Conservation (phyloP, 441 rosid species). For the Melastoma candidum region DNA sequence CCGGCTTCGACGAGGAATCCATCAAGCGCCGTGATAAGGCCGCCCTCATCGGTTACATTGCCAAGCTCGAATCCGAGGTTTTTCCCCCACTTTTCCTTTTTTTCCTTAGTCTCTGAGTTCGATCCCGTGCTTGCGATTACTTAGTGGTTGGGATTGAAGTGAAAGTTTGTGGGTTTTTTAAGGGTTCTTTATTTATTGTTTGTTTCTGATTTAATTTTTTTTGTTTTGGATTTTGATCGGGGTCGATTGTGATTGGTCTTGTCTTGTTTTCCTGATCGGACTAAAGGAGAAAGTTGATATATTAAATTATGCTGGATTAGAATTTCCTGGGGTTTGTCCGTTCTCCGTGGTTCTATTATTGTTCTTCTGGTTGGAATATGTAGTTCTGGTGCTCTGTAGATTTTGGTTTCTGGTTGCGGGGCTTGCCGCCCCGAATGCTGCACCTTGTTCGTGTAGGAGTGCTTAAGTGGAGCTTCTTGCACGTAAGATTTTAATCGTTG, state of each 20-base stretch:
- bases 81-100: background rate
- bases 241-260: background rate
- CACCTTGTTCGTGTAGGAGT: too few species aligned
- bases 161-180: background rate
- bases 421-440: too few species aligned
- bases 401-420: too few species aligned
- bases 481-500: too few species aligned
- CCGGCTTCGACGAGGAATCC: slow-evolving; percentile 64
- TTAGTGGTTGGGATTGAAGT: background rate
- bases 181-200: background rate
- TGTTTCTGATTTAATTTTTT: background rate
- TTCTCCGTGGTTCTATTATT: too few species aligned
- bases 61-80: slow-evolving; percentile 92
- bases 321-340: too few species aligned
- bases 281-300: too few species aligned
- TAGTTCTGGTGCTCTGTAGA: too few species aligned
- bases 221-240: background rate
- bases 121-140: background rate
- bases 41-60: slow-evolving; percentile 72
- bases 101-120: background rate
- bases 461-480: too few species aligned
- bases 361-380: too few species aligned
- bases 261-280: background rate
- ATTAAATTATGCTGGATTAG: too few species aligned
- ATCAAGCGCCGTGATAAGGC: slow-evolving; percentile 61